Conservation (phyloP, 140 eudicot genomes). For the Anethum foeniculum region DNA sequence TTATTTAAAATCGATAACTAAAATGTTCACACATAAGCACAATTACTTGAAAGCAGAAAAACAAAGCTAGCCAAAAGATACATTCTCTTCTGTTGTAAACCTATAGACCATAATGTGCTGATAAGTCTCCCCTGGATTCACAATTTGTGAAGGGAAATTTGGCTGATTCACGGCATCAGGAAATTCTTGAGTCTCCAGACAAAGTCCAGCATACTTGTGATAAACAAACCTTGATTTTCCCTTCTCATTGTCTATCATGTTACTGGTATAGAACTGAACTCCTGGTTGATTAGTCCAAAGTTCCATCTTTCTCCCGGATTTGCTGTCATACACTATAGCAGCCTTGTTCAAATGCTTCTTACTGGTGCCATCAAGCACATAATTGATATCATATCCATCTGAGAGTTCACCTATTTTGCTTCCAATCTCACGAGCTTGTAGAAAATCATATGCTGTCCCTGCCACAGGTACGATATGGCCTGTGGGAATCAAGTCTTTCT, state of each 20-base stretch:
- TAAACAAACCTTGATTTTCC: conserved; percentile 52
- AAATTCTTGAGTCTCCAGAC: conserved; percentile 72
- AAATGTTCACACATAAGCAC: background rate
- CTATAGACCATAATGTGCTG: conserved; percentile 51
- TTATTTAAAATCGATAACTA: background rate
- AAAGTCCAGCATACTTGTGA: conserved; percentile 29
- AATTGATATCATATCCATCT: conserved; percentile 57
- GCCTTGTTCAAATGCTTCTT: conserved; percentile 31
- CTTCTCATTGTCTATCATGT: conserved; percentile 26
- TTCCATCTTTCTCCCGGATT: conserved; percentile 54
- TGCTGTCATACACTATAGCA: conserved; percentile 32
- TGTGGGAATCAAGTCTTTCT: conserved; percentile 41
- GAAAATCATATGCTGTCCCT: conserved; percentile 56
- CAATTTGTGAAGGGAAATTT: conserved; percentile 68
- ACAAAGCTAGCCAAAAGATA: background rate
- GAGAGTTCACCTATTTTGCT: conserved; percentile 31
- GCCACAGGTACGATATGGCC: conserved; percentile 34
- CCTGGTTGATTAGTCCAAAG: conserved; percentile 52
- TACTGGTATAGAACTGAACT: conserved; percentile 53
- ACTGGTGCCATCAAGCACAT: conserved; percentile 27
- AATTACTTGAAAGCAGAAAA: background rate
- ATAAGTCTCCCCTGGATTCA: conserved; percentile 46
- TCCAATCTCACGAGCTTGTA: conserved; percentile 29
- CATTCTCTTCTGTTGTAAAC: conserved; percentile 33
- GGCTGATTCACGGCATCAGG: conserved; percentile 59